Conservation (phyloP, 768 basidiomycete species). For the Boletus speciosus region DNA sequence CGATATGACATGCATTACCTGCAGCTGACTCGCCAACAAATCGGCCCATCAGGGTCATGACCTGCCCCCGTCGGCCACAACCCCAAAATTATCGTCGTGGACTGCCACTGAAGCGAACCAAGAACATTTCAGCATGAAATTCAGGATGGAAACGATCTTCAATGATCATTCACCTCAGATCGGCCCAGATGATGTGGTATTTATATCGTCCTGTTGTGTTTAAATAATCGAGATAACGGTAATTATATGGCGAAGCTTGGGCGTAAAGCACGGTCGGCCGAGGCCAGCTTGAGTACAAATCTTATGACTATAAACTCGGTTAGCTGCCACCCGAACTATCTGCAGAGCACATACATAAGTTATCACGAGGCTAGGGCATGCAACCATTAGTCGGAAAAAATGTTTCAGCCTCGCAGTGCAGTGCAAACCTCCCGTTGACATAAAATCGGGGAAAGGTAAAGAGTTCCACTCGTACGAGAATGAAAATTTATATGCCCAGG, state of each 20-base stretch:
- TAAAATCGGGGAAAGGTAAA: background rate
- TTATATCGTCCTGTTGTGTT: background rate
- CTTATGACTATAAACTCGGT: background rate
- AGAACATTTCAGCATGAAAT: background rate
- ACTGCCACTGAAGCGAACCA: background rate
- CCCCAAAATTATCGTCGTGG: background rate
- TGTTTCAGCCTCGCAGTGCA: conserved; percentile 11
- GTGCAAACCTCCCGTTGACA: background rate
- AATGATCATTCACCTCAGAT: background rate
- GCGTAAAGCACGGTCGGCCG: background rate
- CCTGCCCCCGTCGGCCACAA: background rate
- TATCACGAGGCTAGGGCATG: background rate
- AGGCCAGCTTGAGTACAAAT: background rate
- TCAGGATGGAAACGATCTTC: background rate
- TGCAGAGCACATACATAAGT: conserved; percentile 10
- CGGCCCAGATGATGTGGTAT: background rate
- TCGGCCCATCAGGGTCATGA: too few relatives aligned
- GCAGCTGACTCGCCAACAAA: background rate
- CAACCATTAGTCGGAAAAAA: background rate
- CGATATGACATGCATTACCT: background rate
- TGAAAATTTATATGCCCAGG: conserved; percentile 27
- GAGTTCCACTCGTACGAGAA: conserved; percentile 5
- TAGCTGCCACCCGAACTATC: background rate
- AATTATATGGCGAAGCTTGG: background rate
- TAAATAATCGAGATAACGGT: background rate